A percentile compares a stretch with the other conserved stretches of the same genome.
These are phyloP conservation scores for Ophiostoma quercus DNA, from an alignment of 2,329 filamentous ascomycete genomes.

Conservation along the genomic window DNA sequence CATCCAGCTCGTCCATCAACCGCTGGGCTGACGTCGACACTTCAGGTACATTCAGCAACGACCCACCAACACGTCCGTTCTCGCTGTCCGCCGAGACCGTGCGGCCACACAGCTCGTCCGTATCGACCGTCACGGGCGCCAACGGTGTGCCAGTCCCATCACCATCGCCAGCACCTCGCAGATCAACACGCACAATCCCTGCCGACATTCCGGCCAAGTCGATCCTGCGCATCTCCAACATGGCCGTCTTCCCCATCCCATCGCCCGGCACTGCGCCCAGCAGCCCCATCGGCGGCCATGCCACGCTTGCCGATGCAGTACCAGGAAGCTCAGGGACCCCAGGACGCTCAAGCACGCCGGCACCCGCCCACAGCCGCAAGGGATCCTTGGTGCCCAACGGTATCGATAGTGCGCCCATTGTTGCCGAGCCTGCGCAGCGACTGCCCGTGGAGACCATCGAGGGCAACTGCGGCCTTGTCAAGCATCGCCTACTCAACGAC, in stretches of 20 bases:
- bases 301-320: constrained; percentile 26
- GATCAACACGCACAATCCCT: constrained; percentile 34
- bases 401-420: constrained; percentile 38
- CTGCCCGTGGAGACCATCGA: constrained; percentile 78
- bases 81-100: constrained; percentile 21
- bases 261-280: background rate
- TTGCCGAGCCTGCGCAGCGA: constrained; percentile 59
- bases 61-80: constrained; percentile 14
- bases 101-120: constrained; percentile 28
- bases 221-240: constrained; percentile 77
- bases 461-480: constrained; percentile 90
- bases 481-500: constrained; percentile 88
- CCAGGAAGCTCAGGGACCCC: constrained; percentile 24
- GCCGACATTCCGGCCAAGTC: constrained; percentile 72
- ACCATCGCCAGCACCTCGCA: constrained; percentile 14
- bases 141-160: constrained; percentile 25
- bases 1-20: constrained; percentile 85
- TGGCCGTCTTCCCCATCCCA: constrained; percentile 46
- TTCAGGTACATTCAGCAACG: constrained; percentile 34
- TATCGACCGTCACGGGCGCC: constrained; percentile 37
- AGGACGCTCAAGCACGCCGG: background rate
- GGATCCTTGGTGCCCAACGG: constrained; percentile 49
- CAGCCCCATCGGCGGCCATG: constrained; percentile 42
- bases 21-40: constrained; percentile 86
- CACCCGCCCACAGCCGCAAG: constrained; percentile 42